Evolutionary conservation across 805 yeast species (phyloP).

Genomic region (Metschnikowia corniflorae): DNA sequence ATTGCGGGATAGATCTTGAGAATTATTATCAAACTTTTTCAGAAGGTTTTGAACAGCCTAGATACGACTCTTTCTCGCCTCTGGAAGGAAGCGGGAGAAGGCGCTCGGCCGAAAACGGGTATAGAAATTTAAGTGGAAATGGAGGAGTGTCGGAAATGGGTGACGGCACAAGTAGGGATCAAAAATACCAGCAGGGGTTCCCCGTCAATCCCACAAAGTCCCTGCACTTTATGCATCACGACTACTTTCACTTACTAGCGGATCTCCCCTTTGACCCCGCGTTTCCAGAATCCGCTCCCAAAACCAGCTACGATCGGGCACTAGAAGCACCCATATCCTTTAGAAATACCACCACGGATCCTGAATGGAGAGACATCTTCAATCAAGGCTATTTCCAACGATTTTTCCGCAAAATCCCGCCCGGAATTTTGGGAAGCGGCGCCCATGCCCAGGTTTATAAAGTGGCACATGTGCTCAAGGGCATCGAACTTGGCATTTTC

Average conservation of each 20-base stretch:
- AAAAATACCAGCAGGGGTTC: too few relatives aligned
- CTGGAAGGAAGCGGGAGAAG: too few relatives aligned
- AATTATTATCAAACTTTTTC: too few relatives aligned
- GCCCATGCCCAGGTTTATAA: constrained; percentile 82
- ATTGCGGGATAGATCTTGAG: constrained; percentile 12
- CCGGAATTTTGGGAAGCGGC: constrained; percentile 65
- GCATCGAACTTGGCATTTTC: constrained; percentile 68
- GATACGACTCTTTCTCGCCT: too few relatives aligned
- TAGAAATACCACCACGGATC: too few relatives aligned
- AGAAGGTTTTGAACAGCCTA: too few relatives aligned
- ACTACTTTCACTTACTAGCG: constrained; percentile 35
- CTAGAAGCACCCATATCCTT: neutral
- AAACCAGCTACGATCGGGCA: constrained; percentile 1
- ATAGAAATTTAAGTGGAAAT: too few relatives aligned
- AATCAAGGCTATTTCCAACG: constrained; percentile 78
- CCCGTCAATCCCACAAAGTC: too few relatives aligned
- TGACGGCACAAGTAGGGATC: too few relatives aligned
- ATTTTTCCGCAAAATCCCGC: constrained; percentile 60
- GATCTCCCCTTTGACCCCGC: constrained; percentile 20
- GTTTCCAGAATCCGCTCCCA: too few relatives aligned
- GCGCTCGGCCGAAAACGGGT: too few relatives aligned
- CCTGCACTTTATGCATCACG: constrained; percentile 34
- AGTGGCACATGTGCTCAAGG: constrained; percentile 77
- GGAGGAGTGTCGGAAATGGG: too few relatives aligned
- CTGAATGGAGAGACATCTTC: constrained; percentile 46